Evolutionary conservation across 1,139 yeast species (phyloP), one percentile per base, ranked within the genome.

Genomic region (Scheffersomyces illinoinensis): DNA sequence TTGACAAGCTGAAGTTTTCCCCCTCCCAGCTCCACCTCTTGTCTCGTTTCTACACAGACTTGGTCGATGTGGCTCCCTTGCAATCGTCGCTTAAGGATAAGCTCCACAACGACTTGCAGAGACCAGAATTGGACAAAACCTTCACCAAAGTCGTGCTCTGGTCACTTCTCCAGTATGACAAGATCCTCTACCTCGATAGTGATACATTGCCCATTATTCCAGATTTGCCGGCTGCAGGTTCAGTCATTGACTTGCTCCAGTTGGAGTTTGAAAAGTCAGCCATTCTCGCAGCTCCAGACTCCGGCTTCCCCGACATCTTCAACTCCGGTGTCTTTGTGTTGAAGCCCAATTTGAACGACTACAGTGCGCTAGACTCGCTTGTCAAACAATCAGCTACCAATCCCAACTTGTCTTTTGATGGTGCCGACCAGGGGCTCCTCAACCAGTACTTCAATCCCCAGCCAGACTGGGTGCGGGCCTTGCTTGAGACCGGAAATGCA

Each of bases 281-380:
- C 60, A 79, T 89, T 18, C 76, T 82, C 53, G 98, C 98, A 0
- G 82, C 91, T n/a, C 96, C 98, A 0, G 98, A 95, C 75, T 82
- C 89, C 33, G 98, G 98, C 19, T 95, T 97, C 88, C 98, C 98
- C 0, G 98, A 95, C 73, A 84, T 91, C 66, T 95, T 95, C 81
- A 95, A 95, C 75, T 88, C 96, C 24, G 98, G 98, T 8, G 87
- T 95, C 50, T 82, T 95, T 71, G 80, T 88, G 8, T 75, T 91
- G 52, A 81, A 81, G 51, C 97, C 97, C 1, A 80, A 83, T 65
- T 54, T 66, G 6, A 64, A 68, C 0, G 84, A 81, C 53, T 89
- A 79, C 66, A 63, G 74, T 3, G 76, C 78, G 18, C 76, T 92
- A 61, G 67, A 56, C 60, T 71, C 8, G 57, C 71, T 33, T 67